Evolutionary conservation across 2,329 filamentous ascomycete genomes (phyloP), one percentile per base, ranked within the genome.

Genomic region (Botrytis squamosa): DNA sequence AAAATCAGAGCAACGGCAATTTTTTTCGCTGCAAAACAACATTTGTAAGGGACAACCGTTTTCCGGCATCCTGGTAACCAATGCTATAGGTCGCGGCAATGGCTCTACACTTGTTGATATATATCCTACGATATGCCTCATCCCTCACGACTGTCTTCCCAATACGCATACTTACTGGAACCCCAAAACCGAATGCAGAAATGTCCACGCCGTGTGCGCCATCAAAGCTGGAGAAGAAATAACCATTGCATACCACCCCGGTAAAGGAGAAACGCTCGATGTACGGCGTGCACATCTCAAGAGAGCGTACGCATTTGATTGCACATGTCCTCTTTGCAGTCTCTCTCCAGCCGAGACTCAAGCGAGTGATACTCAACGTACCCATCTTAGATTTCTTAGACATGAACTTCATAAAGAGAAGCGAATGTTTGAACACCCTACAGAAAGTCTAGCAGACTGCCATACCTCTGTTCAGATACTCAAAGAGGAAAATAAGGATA

Each of bases 281-380:
- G 6, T 20, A 14, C 74, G 77, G 6, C 73, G 49, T 0, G 38
- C 29, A 6, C 77, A 75, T 29, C 75, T 82, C 6, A 80, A 81
- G 74, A 71, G 79, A 6, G n/a, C 71, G 18, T 84, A 83, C 60
- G 80, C 80, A 9, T 83, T 84, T 22, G 59, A 55, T 42, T 83
- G 81, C 74, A 75, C 25, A 14, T 82, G 81, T 70, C 55, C 55
- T 14, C 52, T 77, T 12, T 82, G 81, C 71, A 73, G 75, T 33
- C 76, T 80, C 25, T 75, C 77, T 14, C 65, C 73, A 2, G 38
- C 57, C 25, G 72, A 80, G n/a, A 77, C 79, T n/a, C 29, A 75
- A 64, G 73, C 72, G 3, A 83, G 80, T 73, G 81, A 83, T 73
- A 71, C 64, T 64, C 80, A 78, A 8, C 80, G 79, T 42, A 22